Percentiles rank a stretch among this genome's conserved stretches.
These are phyloP conservation scores for Podospora conica DNA, from an alignment of 495 filamentous ascomycete genomes.

Conservation along the genomic window DNA sequence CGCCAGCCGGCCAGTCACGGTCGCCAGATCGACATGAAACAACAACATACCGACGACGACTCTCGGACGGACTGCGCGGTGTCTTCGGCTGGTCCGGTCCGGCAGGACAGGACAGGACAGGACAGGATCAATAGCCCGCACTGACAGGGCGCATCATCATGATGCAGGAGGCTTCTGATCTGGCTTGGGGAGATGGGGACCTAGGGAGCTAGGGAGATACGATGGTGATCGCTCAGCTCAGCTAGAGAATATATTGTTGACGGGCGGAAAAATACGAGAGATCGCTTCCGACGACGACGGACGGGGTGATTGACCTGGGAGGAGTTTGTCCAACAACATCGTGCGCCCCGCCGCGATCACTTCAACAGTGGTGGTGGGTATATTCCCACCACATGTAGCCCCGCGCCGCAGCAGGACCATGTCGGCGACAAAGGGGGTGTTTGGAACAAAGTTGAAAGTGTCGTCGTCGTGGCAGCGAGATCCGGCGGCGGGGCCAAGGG, in stretches of 20 bases:
- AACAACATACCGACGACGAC: neutral
- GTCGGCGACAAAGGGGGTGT: neutral
- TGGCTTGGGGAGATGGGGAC: neutral
- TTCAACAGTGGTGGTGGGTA: no score
- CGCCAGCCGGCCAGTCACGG: slow-evolving; percentile 6
- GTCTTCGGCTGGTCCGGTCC: neutral
- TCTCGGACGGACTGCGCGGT: neutral
- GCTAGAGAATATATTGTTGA: neutral
- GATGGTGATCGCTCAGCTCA: neutral
- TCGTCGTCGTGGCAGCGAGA: neutral
- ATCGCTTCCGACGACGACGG: neutral
- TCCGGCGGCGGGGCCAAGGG: slow-evolving; percentile 1
- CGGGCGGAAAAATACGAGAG: neutral
- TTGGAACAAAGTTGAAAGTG: neutral
- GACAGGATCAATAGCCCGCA: no score
- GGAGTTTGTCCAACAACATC: neutral
- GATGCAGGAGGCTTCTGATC: neutral
- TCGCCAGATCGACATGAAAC: slow-evolving; percentile 23
- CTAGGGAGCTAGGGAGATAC: neutral
- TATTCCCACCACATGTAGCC: no score
- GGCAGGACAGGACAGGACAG: no score
- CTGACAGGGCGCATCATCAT: neutral
- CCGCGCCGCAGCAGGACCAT: no score
- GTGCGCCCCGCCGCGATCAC: neutral
- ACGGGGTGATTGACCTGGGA: neutral